These are phyloP conservation scores for Pisolithus sp. DNA, from an alignment of 768 basidiomycete genomes.

Conservation along the genomic window DNA sequence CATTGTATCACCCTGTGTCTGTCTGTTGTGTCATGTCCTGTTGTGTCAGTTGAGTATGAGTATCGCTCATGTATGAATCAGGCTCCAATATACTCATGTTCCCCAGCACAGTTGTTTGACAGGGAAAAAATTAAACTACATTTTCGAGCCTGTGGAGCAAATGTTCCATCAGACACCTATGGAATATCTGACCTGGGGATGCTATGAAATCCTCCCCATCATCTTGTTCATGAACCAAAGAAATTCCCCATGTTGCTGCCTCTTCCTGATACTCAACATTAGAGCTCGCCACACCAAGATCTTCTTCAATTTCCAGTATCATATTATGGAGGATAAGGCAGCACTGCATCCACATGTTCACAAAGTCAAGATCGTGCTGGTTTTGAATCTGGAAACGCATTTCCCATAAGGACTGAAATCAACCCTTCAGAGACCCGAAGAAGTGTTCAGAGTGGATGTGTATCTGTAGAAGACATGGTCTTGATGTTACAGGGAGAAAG, in stretches of 20 bases:
- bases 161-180: background rate
- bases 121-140: too few relatives aligned
- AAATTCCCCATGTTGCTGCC: background rate
- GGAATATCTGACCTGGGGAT: background rate
- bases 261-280: background rate
- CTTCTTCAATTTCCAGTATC: conserved; percentile 9
- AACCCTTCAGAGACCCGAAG: too few relatives aligned
- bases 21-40: too few relatives aligned
- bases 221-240: background rate
- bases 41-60: too few relatives aligned
- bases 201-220: background rate
- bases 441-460: too few relatives aligned
- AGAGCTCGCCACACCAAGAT: background rate
- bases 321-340: conserved; percentile 10
- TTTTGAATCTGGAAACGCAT: too few relatives aligned
- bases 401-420: too few relatives aligned
- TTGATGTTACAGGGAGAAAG: too few relatives aligned
- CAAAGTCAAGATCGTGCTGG: too few relatives aligned
- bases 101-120: too few relatives aligned
- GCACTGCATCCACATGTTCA: conserved; percentile 1
- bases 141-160: background rate
- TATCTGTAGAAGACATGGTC: too few relatives aligned
- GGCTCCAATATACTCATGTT: background rate
- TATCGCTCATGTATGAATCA: background rate
- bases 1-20: too few relatives aligned